phyloP scores from a whole-genome alignment of 805 yeast species.

The Clavispora fructus region DNA sequence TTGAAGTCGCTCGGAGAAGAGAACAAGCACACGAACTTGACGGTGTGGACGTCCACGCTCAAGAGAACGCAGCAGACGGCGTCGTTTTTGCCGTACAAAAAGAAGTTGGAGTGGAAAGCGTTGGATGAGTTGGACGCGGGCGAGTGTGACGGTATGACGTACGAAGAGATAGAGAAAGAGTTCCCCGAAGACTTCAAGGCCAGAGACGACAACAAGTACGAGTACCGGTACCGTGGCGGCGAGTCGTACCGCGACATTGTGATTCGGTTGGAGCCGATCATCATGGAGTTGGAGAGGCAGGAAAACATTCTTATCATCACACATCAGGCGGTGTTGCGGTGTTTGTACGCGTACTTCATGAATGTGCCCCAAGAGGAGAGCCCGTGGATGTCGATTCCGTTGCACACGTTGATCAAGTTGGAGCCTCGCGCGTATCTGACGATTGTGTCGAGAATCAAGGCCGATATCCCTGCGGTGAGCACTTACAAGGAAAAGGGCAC shows the following conservation, averaged over 20 bases:
- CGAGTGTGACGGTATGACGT: constrained; percentile 94
- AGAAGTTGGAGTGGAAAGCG: constrained; percentile 89
- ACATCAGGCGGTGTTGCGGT: constrained; percentile 94
- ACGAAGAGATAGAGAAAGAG: constrained; percentile 78
- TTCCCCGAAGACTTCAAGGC: constrained; percentile 96
- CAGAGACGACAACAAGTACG: constrained; percentile 92
- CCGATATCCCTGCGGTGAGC: constrained; percentile 95
- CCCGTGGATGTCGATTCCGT: constrained; percentile 99
- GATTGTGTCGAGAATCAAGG: constrained; percentile 81
- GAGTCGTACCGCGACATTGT: constrained; percentile 96
- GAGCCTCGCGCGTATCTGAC: constrained; percentile 96
- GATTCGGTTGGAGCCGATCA: constrained; percentile 90
- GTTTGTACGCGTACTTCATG: constrained; percentile 97
- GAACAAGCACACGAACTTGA: constrained; percentile 48
- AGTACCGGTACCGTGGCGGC: constrained; percentile 94
- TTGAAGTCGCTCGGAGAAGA: constrained; percentile 57
- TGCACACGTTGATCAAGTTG: constrained; percentile 87
- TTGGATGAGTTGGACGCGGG: constrained; percentile 97
- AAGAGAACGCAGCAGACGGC: constrained; percentile 92
- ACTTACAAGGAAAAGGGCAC: constrained; percentile 96
- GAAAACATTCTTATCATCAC: constrained; percentile 94
- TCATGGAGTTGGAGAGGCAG: constrained; percentile 97
- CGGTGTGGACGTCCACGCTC: constrained; percentile 95
- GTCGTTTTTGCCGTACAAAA: constrained; percentile 66
- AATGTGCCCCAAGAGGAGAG: constrained; percentile 95